Base-by-base conservation (phyloP, 2,329 filamentous ascomycete genomes). In the Chaetomium globosum region DNA sequence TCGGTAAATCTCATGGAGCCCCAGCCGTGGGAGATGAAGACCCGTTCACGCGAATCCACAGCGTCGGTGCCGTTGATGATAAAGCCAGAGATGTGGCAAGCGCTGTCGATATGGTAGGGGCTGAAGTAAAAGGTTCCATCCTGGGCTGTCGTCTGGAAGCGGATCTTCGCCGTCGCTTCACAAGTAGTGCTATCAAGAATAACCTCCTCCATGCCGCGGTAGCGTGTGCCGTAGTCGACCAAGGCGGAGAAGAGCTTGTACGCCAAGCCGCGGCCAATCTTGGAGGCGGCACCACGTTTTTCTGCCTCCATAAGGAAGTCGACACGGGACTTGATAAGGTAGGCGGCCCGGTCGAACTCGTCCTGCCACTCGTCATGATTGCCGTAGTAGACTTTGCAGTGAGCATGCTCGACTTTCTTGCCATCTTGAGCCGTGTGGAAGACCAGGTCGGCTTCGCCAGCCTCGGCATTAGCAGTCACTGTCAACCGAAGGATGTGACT, bases 261-360 rank as follows among this genome's bases (percentile, higher is more conserved):
- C 16, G 89, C 88, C 79, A 93, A 85, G 39, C 89, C 89, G 30
- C 89, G 87, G 58, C 89, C 85, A 67, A 93, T 85, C 77, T 90
- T 89, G 74, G 90, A 89, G 31, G 89, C 89, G 63, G 85, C 83
- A 48, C 89, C 89, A 39, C 80, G 82, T 71, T 85, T 79, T 63
- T 89, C 88, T 65, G 86, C 88, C 67, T 85, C 78, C 70, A 82
- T 79, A 2, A 89, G 81, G 30, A 80, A 77, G 23, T 87, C 80
- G 62, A 89, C 82, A 63, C 87, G 85, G 26, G 81, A 82, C 71
- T 87, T 85, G 73, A 94, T 86, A 43, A 92, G 81, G 73, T 93
- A 92, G 70, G 83, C 82, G 69, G 85, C 84, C 61, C 89, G 87
- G 66, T 87, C 82, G 78, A 89, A 91, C 72, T 90, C 87, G 58